A percentile compares a stretch with the other conserved stretches of the same genome.
phyloP scores from a whole-genome alignment of 441 rosid species.

The Metrosideros polymorpha region DNA sequence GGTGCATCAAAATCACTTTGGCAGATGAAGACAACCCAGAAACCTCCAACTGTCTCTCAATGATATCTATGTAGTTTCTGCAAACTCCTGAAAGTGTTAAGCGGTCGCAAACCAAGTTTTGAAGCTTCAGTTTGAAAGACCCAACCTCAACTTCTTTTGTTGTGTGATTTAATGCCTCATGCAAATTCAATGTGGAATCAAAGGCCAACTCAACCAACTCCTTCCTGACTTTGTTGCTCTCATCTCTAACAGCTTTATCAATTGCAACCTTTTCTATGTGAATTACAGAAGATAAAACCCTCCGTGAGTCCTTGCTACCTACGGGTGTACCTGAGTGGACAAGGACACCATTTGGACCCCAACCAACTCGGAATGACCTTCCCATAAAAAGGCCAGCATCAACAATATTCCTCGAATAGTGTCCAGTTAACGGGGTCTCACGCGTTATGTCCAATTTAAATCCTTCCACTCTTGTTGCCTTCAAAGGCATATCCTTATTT shows the following conservation, averaged over 20 bases:
- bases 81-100: constrained; percentile 70
- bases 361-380: constrained; percentile 93
- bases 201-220: constrained; percentile 68
- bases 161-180: constrained; percentile 52
- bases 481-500: constrained; percentile 50
- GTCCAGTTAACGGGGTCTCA: constrained; percentile 60
- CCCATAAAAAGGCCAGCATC: constrained; percentile 98
- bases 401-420: constrained; percentile 69
- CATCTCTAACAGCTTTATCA: constrained; percentile 75
- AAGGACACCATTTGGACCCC: constrained; percentile 97
- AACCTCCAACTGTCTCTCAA: constrained; percentile 80
- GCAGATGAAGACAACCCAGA: constrained; percentile 59
- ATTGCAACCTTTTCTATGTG: constrained; percentile 75
- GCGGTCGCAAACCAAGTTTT: constrained; percentile 54
- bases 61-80: constrained; percentile 67
- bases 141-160: constrained; percentile 59
- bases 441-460: constrained; percentile 61
- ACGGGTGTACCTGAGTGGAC: constrained; percentile 71
- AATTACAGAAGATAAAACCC: constrained; percentile 62
- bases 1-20: constrained; percentile 75
- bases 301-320: constrained; percentile 36
- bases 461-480: constrained; percentile 46
- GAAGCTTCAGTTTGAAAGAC: constrained; percentile 64
- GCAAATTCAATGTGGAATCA: constrained; percentile 71
- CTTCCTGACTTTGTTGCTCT: constrained; percentile 50